These are phyloP conservation scores for Amanita brunnescens DNA, from an alignment of 768 basidiomycete genomes.

Conservation along the genomic window DNA sequence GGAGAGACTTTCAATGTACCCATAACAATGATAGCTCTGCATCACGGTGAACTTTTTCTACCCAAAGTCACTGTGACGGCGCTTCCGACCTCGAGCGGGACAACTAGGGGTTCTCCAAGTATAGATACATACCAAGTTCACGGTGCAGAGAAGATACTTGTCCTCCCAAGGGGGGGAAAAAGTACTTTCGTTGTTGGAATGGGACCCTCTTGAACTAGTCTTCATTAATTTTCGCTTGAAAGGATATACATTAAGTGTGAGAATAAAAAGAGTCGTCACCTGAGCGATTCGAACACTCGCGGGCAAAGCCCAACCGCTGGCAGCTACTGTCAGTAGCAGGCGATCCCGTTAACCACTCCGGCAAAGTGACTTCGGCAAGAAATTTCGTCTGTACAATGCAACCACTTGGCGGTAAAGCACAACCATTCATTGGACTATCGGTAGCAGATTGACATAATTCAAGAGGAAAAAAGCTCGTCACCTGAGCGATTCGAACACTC, in stretches of 20 bases:
- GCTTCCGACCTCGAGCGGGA: conserved; percentile 40
- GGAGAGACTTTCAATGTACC: conserved; percentile 48
- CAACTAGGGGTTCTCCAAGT: conserved; percentile 53
- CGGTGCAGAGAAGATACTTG: conserved; percentile 71
- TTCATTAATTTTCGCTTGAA: neutral
- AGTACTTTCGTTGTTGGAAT: conserved; percentile 76
- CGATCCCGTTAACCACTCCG: conserved; percentile 22
- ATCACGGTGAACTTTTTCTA: conserved; percentile 71
- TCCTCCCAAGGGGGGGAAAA: conserved; percentile 76
- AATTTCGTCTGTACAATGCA: too few relatives aligned
- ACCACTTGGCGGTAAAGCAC: too few relatives aligned
- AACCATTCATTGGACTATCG: too few relatives aligned
- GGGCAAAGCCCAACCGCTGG: conserved; percentile 21
- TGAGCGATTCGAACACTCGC: conserved; percentile 27
- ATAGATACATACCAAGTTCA: conserved; percentile 79
- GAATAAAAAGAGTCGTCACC: too few relatives aligned
- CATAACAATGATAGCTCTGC: conserved; percentile 78
- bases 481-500: conserved; percentile 28
- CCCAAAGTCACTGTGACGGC: conserved; percentile 66
- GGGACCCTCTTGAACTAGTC: conserved; percentile 32
- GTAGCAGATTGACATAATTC: neutral
- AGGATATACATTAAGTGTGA: neutral
- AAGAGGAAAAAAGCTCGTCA: conserved; percentile 18
- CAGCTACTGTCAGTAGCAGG: conserved; percentile 7
- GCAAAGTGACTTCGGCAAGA: conserved; percentile 23